Percentiles rank a stretch among this genome's conserved stretches.
phyloP scores from a whole-genome alignment of 1,139 yeast species.

The Suzukiozyma palmioleophila region DNA sequence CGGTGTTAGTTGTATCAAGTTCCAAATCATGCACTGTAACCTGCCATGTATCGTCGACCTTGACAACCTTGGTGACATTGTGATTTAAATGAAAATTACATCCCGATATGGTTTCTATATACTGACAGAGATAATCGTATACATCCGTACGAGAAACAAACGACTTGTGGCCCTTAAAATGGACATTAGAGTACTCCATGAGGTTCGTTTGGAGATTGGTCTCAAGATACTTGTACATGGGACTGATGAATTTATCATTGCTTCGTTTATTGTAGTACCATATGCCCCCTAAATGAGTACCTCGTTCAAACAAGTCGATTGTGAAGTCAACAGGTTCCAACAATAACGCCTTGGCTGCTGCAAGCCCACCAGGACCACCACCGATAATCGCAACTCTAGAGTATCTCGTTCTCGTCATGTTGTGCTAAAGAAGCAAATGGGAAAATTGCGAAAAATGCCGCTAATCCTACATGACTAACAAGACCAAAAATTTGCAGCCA shows the following conservation, averaged over 20 bases:
- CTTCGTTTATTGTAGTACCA: slow-evolving; percentile 33
- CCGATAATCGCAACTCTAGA: slow-evolving; percentile 41
- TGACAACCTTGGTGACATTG: slow-evolving; percentile 16
- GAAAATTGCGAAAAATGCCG: too few relatives aligned
- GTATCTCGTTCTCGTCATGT: slow-evolving; percentile 16
- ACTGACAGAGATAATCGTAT: slow-evolving; percentile 28
- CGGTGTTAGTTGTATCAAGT: slow-evolving; percentile 6
- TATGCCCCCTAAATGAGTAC: slow-evolving; percentile 42
- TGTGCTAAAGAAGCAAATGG: too few relatives aligned
- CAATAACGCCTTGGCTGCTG: slow-evolving; percentile 44
- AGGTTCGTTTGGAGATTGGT: slow-evolving; percentile 40
- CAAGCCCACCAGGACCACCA: slow-evolving; percentile 50
- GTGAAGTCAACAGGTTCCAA: slow-evolving; percentile 30
- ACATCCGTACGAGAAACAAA: slow-evolving; percentile 41
- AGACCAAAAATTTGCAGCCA: too few relatives aligned
- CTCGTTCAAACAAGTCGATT: slow-evolving; percentile 42
- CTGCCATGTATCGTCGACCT: slow-evolving; percentile 16
- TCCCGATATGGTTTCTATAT: slow-evolving; percentile 24
- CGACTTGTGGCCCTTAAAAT: slow-evolving; percentile 25
- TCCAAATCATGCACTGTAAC: slow-evolving; percentile 9
- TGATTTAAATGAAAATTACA: slow-evolving; percentile 21
- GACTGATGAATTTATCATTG: slow-evolving; percentile 26
- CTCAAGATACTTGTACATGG: slow-evolving; percentile 46
- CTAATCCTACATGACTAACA: too few relatives aligned
- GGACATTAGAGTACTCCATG: slow-evolving; percentile 39